These are phyloP conservation scores for Ogataea zsoltii DNA, from an alignment of 805 yeast genomes.

Conservation along the genomic window DNA sequence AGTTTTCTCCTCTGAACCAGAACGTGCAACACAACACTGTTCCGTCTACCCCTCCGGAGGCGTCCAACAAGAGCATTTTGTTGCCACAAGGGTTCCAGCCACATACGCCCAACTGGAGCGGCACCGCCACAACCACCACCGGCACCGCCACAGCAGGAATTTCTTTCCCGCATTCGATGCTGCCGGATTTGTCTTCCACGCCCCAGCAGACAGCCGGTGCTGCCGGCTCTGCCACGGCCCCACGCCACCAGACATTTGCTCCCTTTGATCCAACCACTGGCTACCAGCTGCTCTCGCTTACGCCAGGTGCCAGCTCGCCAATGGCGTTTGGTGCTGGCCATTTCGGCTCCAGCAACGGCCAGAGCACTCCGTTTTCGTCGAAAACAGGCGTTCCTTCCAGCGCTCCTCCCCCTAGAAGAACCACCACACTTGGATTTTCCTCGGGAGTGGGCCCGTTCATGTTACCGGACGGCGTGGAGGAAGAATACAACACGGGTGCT, in stretches of 20 bases:
- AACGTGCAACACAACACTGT: conserved; percentile 17
- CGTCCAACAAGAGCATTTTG: conserved; percentile 21
- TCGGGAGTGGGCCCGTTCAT: conserved; percentile 22
- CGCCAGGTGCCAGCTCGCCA: conserved; percentile 23
- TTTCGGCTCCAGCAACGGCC: conserved; percentile 11
- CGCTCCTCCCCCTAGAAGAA: conserved; percentile 28
- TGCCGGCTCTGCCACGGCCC: background rate
- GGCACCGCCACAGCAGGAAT: conserved; percentile 13
- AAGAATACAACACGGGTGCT: too few species aligned
- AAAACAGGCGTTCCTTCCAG: conserved; percentile 20
- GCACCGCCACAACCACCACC: conserved; percentile 17
- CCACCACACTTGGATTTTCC: conserved; percentile 20
- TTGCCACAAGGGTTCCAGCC: conserved; percentile 24
- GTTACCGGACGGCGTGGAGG: conserved; percentile 17
- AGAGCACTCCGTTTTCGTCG: conserved; percentile 25
- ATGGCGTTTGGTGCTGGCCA: conserved; percentile 19
- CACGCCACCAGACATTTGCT: conserved; percentile 1
- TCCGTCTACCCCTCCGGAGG: conserved; percentile 32
- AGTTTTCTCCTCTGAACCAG: conserved; percentile 26
- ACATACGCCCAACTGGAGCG: conserved; percentile 38
- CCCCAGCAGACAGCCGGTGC: conserved; percentile 17
- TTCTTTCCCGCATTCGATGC: conserved; percentile 20
- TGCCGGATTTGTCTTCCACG: conserved; percentile 24
- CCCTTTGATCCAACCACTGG: conserved; percentile 10
- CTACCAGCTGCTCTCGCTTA: conserved; percentile 24